phyloP scores from a whole-genome alignment of 1,139 yeast genomes.

The Lodderomyces jiufengensis region DNA sequence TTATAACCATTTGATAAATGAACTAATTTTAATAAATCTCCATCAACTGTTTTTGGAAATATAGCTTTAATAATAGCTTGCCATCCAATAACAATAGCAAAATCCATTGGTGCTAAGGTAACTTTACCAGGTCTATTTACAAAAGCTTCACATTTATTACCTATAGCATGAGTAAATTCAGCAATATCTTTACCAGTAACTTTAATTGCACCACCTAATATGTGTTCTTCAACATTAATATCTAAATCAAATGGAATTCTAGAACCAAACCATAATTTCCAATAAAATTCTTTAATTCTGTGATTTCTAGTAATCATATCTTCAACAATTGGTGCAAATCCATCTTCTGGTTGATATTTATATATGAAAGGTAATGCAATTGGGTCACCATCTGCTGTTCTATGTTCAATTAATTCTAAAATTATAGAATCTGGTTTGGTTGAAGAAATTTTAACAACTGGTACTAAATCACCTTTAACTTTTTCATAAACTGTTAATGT shows the following conservation, averaged over 20 bases:
- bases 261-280: conserved; percentile 95
- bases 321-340: conserved; percentile 93
- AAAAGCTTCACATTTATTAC: conserved; percentile 94
- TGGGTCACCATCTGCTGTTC: conserved; percentile 75
- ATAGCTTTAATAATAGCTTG: conserved; percentile 94
- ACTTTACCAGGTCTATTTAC: conserved; percentile 83
- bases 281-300: conserved; percentile 92
- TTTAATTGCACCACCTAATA: conserved; percentile 66
- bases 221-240: conserved; percentile 65
- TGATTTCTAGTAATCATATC: conserved; percentile 86
- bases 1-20: conserved; percentile 93
- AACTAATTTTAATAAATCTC: conserved; percentile 89
- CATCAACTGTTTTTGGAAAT: conserved; percentile 95
- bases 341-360: conserved; percentile 77
- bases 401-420: conserved; percentile 77
- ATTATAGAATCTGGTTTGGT: conserved; percentile 45
- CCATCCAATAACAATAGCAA: conserved; percentile 98
- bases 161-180: conserved; percentile 95
- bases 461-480: conserved; percentile 66
- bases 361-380: conserved; percentile 75
- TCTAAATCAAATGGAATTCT: conserved; percentile 53
- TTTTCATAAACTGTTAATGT: conserved; percentile 64
- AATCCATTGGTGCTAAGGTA: conserved; percentile 97
- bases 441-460: conserved; percentile 63
- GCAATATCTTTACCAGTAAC: conserved; percentile 78